Conservation (phyloP, 495 filamentous ascomycete species). For the Pyrenula massariospora region DNA sequence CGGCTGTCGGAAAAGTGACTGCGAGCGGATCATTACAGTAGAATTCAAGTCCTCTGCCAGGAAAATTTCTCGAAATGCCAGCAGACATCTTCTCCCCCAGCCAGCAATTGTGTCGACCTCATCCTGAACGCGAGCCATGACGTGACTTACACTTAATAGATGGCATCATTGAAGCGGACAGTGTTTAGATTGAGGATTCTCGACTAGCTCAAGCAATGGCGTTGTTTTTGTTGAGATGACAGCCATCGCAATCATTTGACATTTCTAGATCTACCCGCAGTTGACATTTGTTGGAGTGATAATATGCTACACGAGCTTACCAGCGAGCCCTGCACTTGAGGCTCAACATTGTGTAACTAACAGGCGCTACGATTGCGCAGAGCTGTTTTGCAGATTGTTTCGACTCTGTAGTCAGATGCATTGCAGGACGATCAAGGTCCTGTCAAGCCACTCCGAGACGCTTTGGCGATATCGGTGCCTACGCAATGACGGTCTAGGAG, state of each 20-base stretch:
- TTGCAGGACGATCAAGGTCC: neutral
- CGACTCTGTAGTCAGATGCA: neutral
- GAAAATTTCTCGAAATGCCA: neutral
- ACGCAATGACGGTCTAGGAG: neutral
- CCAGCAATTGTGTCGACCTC: neutral
- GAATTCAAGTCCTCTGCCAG: neutral
- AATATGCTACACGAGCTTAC: neutral
- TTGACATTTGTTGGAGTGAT: neutral
- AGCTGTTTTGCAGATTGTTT: neutral
- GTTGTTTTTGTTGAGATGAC: neutral
- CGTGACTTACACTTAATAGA: neutral
- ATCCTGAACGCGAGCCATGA: neutral
- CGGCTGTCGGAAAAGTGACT: neutral
- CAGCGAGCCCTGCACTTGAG: neutral
- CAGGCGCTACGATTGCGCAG: neutral
- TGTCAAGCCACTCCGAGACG: neutral
- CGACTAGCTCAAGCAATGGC: neutral
- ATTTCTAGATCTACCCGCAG: neutral
- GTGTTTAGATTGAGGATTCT: neutral
- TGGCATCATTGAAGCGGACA: neutral
- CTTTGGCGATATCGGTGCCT: neutral
- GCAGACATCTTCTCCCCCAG: neutral
- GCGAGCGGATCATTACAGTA: neutral
- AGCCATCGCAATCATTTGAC: neutral
- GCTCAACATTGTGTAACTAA: neutral